Base-by-base conservation (phyloP, 345 rosid genomes). In the Eucalyptus sp. region DNA sequence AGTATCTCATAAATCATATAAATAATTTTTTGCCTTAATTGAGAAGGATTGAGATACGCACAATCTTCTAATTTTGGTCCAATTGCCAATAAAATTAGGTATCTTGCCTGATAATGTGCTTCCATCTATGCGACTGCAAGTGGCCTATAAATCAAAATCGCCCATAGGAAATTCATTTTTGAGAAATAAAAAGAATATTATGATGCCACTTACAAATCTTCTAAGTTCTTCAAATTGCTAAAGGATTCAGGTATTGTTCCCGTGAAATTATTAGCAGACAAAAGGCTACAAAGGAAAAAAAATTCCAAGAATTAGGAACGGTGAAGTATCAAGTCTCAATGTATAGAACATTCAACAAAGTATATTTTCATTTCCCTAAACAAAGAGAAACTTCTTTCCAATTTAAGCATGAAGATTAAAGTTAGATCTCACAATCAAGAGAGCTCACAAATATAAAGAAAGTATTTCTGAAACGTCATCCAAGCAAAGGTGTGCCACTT, bases 101-200 rank as follows among this genome's bases (percentile, higher is more conserved):
- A 97, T 93, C 91, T 92, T 94, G 13, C 98, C 99, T 1, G 96
- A 93, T 41, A 97, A 24, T 86, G 87, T 56, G 91, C 49, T 97
- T 79, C 98, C 99, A 92, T 96, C 99, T 62, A 96, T 92, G 91
- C 98, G 93, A 90, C 99, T 97, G 92, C 92, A 93, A 86, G 54
- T 60, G 66, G 3, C 5, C 66, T 60, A 25, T 25, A 60, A 60
- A 60, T 60, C 31, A 25, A 60, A 60, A 60, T 10, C 31, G 1
- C n/a, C 11, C 66, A 60, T 43, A 86, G 27, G 9, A 56, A 43
- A 48, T 29, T 24, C 25, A 7, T 0, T 58, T 4, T 41, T 86
- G 29, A 60, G n/a, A 60, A 60, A 87, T 37, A 11, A 46, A 86
- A 22, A 33, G 87, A 54, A 54, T 37, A 22, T 15, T 37, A 41